Percentiles rank a stretch among this genome's conserved stretches.
Conservation (phyloP, 2,329 filamentous ascomycete species). For the Hypoxylon rubiginosum region DNA sequence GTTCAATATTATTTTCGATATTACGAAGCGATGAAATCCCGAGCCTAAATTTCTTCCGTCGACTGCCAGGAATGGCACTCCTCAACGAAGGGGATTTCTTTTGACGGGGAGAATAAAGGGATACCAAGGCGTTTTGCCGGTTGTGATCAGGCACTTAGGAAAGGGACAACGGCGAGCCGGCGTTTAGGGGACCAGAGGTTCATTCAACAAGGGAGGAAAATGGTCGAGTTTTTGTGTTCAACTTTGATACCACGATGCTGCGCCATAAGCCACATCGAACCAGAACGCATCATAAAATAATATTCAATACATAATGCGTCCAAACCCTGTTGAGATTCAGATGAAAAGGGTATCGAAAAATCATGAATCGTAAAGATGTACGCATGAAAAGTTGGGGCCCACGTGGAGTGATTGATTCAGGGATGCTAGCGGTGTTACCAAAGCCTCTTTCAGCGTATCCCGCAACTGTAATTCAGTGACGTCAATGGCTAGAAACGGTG, state of each 20-base stretch:
- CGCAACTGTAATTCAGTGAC: constrained; percentile 26
- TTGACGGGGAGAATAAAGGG: constrained; percentile 12
- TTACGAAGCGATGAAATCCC: neutral
- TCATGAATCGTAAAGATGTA: neutral
- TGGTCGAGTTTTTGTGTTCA: constrained; percentile 13
- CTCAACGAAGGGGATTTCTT: constrained; percentile 20
- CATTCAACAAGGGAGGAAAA: constrained; percentile 2
- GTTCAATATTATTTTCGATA: neutral
- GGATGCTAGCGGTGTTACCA: constrained; percentile 11
- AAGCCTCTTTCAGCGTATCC: neutral
- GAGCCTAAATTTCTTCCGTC: neutral
- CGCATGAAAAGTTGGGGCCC: constrained; percentile 8
- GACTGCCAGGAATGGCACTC: neutral
- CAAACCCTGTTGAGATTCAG: neutral
- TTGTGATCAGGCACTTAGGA: neutral
- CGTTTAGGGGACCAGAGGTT: constrained; percentile 32
- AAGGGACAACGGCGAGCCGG: constrained; percentile 24
- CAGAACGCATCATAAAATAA: constrained; percentile 22
- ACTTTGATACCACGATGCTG: constrained; percentile 29
- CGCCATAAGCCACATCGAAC: neutral
- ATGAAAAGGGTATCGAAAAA: neutral
- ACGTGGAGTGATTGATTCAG: constrained; percentile 21
- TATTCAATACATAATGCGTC: neutral
- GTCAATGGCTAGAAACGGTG: constrained; percentile 30
- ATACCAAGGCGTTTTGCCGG: constrained; percentile 29